phyloP scores from a whole-genome alignment of 768 basidiomycete species.

The Leccinum subgranulosum region DNA sequence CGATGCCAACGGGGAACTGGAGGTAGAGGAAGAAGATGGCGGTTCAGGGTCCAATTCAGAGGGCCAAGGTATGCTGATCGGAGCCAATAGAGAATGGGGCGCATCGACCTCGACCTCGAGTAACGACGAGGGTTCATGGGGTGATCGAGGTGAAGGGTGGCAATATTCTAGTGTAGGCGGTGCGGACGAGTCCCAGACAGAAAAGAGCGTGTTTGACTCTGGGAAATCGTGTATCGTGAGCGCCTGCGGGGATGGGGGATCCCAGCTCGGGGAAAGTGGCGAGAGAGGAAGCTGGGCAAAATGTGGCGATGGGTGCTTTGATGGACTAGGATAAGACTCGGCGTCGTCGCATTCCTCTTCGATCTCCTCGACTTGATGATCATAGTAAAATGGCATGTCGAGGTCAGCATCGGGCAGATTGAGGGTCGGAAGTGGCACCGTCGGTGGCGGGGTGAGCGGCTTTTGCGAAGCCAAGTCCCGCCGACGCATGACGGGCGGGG shows the following conservation, averaged over 20 bases:
- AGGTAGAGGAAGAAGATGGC: constrained; percentile 7
- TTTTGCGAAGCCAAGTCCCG: constrained; percentile 27
- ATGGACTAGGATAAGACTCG: constrained; percentile 14
- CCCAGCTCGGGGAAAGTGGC: constrained; percentile 37
- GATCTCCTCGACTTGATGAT: constrained; percentile 10
- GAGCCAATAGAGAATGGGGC: constrained; percentile 15
- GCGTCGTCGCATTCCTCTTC: constrained; percentile 21
- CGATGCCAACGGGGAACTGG: constrained; percentile 18
- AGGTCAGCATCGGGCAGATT: constrained; percentile 36
- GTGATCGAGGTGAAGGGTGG: constrained; percentile 13
- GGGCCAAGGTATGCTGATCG: constrained; percentile 24
- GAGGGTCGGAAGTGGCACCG: constrained; percentile 36
- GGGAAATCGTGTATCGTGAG: constrained; percentile 19
- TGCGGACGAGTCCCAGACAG: constrained; percentile 6
- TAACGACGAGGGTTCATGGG: constrained; percentile 19
- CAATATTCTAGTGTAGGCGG: constrained; percentile 14
- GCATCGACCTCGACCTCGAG: constrained; percentile 25
- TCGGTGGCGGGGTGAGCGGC: constrained; percentile 43
- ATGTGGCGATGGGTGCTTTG: constrained; percentile 15
- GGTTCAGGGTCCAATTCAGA: constrained; percentile 15
- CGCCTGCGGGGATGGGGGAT: constrained; percentile 8
- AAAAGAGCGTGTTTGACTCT: constrained; percentile 19
- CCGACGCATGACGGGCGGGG: constrained; percentile 33
- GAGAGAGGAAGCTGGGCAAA: constrained; percentile 25
- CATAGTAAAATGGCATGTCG: constrained; percentile 15